Conservation (phyloP, 2,329 filamentous ascomycete genomes). For the Trichoderma sp. region DNA sequence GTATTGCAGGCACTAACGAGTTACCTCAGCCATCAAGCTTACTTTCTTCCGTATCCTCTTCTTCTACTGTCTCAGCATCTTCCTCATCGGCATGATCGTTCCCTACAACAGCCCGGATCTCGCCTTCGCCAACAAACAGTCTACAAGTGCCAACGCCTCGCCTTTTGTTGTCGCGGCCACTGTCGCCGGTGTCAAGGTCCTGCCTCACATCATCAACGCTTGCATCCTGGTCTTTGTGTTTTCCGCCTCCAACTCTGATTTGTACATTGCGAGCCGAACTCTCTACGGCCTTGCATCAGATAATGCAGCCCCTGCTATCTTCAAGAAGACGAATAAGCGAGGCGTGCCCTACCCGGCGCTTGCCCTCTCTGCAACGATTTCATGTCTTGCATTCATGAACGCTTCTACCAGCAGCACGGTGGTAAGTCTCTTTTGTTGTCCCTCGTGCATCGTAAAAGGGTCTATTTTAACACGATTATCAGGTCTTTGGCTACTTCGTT, state of each 20-base stretch:
- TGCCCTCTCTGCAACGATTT: constrained; percentile 60
- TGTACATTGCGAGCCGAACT: constrained; percentile 74
- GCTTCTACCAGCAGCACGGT: constrained; percentile 56
- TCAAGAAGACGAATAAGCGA: constrained; percentile 69
- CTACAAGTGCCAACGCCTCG: constrained; percentile 49
- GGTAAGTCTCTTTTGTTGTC: not conserved
- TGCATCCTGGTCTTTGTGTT: constrained; percentile 77
- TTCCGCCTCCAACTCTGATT: constrained; percentile 74
- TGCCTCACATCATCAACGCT: constrained; percentile 71
- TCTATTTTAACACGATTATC: not conserved
- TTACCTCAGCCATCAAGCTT: constrained; percentile 65
- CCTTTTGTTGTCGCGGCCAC: constrained; percentile 76
- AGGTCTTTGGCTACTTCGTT: constrained; percentile 66
- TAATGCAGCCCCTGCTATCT: constrained; percentile 69
- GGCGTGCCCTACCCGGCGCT: constrained; percentile 72
- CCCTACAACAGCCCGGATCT: constrained; percentile 67
- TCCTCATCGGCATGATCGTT: constrained; percentile 75
- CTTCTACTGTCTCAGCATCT: constrained; percentile 75
- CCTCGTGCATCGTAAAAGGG: too few species aligned
- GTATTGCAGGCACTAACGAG: not conserved
- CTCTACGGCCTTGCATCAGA: constrained; percentile 73
- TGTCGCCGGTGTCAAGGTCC: constrained; percentile 60
- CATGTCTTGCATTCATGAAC: constrained; percentile 69
- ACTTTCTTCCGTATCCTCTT: constrained; percentile 81
- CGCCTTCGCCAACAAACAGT: constrained; percentile 54